Conservation (phyloP, 179 eudicot genomes). For the Silene noctiflora region DNA sequence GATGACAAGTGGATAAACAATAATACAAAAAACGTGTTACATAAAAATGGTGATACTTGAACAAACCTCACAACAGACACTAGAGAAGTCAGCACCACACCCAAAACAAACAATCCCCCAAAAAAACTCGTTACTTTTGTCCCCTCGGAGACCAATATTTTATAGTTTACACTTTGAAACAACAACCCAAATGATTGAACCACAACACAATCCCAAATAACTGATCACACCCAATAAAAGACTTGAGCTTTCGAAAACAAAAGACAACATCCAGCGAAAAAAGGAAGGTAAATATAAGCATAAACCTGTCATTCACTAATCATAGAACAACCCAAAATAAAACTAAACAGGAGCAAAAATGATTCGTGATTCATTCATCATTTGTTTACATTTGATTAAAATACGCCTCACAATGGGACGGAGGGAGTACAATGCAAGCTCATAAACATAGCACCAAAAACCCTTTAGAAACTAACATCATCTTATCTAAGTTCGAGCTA, state of each 20-base stretch:
- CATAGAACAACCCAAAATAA: background rate
- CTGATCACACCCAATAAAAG: background rate
- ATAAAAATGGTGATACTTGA: background rate
- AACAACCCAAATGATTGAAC: constrained; percentile 1
- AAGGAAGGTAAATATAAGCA: background rate
- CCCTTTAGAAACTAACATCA: background rate
- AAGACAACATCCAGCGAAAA: background rate
- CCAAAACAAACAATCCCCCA: background rate
- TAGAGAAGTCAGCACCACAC: background rate
- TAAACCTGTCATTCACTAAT: background rate
- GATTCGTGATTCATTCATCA: no score
- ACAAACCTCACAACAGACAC: background rate
- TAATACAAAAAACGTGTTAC: no score
- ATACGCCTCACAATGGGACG: no score
- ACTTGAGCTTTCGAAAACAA: background rate
- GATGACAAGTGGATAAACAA: background rate
- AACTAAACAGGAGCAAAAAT: background rate
- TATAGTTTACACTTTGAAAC: background rate
- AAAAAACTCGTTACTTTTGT: background rate
- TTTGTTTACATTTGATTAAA: no score
- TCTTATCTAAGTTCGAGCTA: background rate
- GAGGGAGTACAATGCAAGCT: no score
- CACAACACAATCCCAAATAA: background rate
- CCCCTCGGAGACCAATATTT: background rate
- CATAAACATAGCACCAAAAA: background rate